phyloP scores from a whole-genome alignment of 1,139 yeast species.

The Hansenula sp. region DNA sequence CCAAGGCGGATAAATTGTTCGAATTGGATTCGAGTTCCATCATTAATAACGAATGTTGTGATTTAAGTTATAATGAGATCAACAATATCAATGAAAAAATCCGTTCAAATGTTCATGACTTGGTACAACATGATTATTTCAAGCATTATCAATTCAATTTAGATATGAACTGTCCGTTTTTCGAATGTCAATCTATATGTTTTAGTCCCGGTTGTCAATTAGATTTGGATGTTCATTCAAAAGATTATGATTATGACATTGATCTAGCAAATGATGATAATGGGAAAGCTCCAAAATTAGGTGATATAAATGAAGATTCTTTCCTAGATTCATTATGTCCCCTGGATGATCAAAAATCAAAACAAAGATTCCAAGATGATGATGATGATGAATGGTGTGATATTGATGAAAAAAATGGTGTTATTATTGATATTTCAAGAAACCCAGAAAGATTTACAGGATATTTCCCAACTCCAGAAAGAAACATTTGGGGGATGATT shows the following conservation, averaged over 20 bases:
- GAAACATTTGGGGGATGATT: constrained; percentile 90
- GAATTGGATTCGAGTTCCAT: constrained; percentile 28
- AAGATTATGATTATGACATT: constrained; percentile 65
- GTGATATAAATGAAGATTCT: constrained; percentile 48
- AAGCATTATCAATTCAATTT: constrained; percentile 83
- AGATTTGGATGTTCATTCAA: constrained; percentile 52
- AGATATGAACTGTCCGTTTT: constrained; percentile 84
- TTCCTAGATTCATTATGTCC: constrained; percentile 31
- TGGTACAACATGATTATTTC: constrained; percentile 74
- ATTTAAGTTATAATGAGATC: constrained; percentile 51
- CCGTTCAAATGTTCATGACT: constrained; percentile 49
- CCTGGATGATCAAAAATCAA: constrained; percentile 16
- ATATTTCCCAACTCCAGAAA: constrained; percentile 88
- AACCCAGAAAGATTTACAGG: constrained; percentile 98
- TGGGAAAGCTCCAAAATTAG: constrained; percentile 72
- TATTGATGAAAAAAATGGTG: constrained; percentile 47
- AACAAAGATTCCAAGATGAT: constrained; percentile 21
- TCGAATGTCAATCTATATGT: constrained; percentile 78
- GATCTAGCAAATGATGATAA: constrained; percentile 32
- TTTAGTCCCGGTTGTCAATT: constrained; percentile 94
- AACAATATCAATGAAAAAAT: constrained; percentile 45
- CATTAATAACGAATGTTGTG: constrained; percentile 36
- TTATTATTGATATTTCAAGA: constrained; percentile 77
- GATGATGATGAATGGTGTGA: constrained; percentile 44
- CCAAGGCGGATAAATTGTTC: constrained; percentile 26